Conservation (phyloP, 495 filamentous ascomycete genomes). For the Recurvomyces mirabilis region DNA sequence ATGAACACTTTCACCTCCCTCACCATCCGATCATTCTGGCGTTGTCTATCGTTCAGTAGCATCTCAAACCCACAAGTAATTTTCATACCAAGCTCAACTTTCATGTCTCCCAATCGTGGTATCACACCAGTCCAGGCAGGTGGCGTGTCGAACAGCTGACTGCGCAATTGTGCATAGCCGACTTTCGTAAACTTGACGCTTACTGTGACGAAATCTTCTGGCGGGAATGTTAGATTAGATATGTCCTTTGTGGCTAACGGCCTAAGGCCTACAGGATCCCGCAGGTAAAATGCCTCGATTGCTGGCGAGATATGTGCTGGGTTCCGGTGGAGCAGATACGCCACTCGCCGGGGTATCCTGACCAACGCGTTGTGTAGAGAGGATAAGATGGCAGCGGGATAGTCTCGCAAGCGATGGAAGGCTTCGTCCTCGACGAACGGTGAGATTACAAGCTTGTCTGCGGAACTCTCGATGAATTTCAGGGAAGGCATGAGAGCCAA, state of each 20-base stretch:
- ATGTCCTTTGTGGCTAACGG: slow-evolving; percentile 46
- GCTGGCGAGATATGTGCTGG: slow-evolving; percentile 69
- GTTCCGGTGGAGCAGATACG: slow-evolving; percentile 62
- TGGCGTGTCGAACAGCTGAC: slow-evolving; percentile 71
- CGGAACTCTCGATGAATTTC: slow-evolving; percentile 41
- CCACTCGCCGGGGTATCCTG: slow-evolving; percentile 69
- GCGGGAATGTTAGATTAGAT: slow-evolving; percentile 49
- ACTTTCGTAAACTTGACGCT: slow-evolving; percentile 74
- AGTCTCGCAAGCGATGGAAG: slow-evolving; percentile 74
- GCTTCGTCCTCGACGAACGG: slow-evolving; percentile 72
- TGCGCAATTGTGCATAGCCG: slow-evolving; percentile 80
- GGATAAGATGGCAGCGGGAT: slow-evolving; percentile 58
- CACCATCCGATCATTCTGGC: slow-evolving; percentile 51
- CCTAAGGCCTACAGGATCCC: slow-evolving; percentile 69
- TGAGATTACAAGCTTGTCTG: slow-evolving; percentile 48
- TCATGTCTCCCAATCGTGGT: slow-evolving; percentile 27
- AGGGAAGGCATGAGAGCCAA: slow-evolving; percentile 51
- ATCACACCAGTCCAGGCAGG: slow-evolving; percentile 45
- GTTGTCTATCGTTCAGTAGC: slow-evolving; percentile 54
- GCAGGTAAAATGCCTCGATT: slow-evolving; percentile 83
- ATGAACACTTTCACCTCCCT: slow-evolving; percentile 65
- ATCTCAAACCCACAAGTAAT: slow-evolving; percentile 85
- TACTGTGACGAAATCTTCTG: slow-evolving; percentile 65
- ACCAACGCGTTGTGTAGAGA: slow-evolving; percentile 61
- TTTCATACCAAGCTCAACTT: slow-evolving; percentile 74